phyloP scores from a whole-genome alignment of 371 early-diverging fungal genomes.

The Mortierella sp. region DNA sequence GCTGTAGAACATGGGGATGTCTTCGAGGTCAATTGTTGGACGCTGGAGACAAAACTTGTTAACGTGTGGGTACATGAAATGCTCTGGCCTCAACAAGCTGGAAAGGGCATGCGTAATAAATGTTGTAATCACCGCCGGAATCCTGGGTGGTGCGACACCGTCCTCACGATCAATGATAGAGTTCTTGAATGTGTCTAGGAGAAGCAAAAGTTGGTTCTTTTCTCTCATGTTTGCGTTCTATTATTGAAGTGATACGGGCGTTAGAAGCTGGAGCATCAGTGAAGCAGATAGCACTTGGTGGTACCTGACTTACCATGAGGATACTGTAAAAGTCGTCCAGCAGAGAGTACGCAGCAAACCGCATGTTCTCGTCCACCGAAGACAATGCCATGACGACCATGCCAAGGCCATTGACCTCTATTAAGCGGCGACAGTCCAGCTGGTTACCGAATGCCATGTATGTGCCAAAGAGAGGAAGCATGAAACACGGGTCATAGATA shows the following conservation, averaged over 20 bases:
- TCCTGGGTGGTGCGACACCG: conserved; percentile 56
- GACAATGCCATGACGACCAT: conserved; percentile 73
- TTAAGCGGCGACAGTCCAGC: conserved; percentile 67
- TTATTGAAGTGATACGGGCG: no score
- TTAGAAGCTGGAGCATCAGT: no score
- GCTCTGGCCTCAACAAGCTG: conserved; percentile 75
- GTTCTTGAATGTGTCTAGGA: conserved; percentile 76
- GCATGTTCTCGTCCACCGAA: conserved; percentile 60
- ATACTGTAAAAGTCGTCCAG: conserved; percentile 73
- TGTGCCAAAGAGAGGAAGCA: conserved; percentile 77
- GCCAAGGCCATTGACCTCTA: conserved; percentile 80
- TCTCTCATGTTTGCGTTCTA: conserved; percentile 66
- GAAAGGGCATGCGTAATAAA: conserved; percentile 76
- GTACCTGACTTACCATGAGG: conserved; percentile 58
- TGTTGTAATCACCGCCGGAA: conserved; percentile 74
- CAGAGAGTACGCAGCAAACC: conserved; percentile 72
- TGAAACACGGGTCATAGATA: conserved; percentile 76
- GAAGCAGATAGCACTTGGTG: no score
- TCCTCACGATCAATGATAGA: conserved; percentile 66
- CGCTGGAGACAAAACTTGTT: conserved; percentile 78
- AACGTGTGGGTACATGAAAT: conserved; percentile 79
- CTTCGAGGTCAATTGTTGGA: conserved; percentile 77
- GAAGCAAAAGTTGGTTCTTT: conserved; percentile 68
- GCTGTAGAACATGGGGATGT: conserved; percentile 83
- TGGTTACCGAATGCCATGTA: conserved; percentile 62